Percentiles rank a stretch among this genome's conserved stretches.
phyloP scores from a whole-genome alignment of 495 filamentous ascomycete species.

The Penicillium manginii region DNA sequence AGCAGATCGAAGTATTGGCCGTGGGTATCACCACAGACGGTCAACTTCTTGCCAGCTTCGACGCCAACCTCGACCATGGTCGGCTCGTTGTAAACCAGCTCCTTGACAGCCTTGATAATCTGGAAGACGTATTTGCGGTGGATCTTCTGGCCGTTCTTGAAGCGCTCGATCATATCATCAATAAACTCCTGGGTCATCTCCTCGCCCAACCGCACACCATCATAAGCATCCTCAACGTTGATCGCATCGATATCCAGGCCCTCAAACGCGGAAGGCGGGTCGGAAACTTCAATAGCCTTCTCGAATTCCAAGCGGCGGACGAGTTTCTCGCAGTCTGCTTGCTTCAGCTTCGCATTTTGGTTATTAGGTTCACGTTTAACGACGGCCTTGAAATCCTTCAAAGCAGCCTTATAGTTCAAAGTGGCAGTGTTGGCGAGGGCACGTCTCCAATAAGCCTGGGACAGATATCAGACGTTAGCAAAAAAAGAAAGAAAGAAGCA shows the following conservation, averaged over 20 bases:
- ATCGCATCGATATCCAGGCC: conserved; percentile 88
- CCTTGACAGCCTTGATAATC: conserved; percentile 86
- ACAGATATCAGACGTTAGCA: conserved; percentile 10
- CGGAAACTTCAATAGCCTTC: conserved; percentile 90
- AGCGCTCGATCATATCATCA: conserved; percentile 92
- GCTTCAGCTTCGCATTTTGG: conserved; percentile 86
- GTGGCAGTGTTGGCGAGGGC: conserved; percentile 91
- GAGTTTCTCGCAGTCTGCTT: conserved; percentile 90
- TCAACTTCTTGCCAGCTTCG: conserved; percentile 73
- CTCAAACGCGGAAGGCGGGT: conserved; percentile 88
- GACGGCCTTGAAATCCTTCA: conserved; percentile 91
- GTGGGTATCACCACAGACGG: conserved; percentile 97
- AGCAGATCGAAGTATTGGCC: conserved; percentile 98
- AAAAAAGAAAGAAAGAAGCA: neutral
- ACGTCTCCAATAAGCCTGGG: conserved; percentile 91
- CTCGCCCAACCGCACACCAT: conserved; percentile 75
- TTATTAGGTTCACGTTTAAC: conserved; percentile 84
- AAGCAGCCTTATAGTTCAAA: conserved; percentile 79
- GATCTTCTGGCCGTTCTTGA: conserved; percentile 94
- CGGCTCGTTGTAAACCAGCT: conserved; percentile 87
- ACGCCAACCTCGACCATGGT: conserved; percentile 97
- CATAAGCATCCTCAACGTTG: conserved; percentile 78
- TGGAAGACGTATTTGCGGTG: conserved; percentile 97
- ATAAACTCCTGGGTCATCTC: conserved; percentile 97
- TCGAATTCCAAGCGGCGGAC: conserved; percentile 89